Evolutionary conservation across 305 asterid species (phyloP).

Genomic region (Fraxinus xanthoxyloides): DNA sequence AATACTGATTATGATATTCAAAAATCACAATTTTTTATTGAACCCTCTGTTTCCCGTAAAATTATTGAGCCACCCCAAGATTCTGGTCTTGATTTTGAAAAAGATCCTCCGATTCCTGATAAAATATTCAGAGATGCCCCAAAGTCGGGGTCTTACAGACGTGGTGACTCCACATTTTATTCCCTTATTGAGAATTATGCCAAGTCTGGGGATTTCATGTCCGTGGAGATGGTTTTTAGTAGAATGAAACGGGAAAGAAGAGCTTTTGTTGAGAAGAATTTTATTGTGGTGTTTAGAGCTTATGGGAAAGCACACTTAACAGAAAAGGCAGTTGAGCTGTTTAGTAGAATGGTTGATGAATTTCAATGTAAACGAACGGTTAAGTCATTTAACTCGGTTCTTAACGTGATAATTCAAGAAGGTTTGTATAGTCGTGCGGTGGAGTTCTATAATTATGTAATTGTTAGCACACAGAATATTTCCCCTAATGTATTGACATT

Average conservation of each 20-base stretch:
- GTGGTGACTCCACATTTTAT: slow-evolving; percentile 87
- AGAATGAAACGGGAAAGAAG: slow-evolving; percentile 71
- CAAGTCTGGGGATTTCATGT: slow-evolving; percentile 51
- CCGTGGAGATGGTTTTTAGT: slow-evolving; percentile 63
- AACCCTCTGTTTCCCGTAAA: slow-evolving; percentile 7
- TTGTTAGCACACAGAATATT: slow-evolving; percentile 33
- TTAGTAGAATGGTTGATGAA: slow-evolving; percentile 68
- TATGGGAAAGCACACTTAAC: slow-evolving; percentile 66
- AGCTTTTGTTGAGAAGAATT: slow-evolving; percentile 64
- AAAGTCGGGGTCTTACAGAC: slow-evolving; percentile 62
- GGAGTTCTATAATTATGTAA: slow-evolving; percentile 57
- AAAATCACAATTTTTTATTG: slow-evolving; percentile 23
- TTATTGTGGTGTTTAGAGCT: slow-evolving; percentile 71
- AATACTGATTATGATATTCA: slow-evolving; percentile 26
- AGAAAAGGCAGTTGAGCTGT: slow-evolving; percentile 61
- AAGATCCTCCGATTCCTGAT: slow-evolving; percentile 49
- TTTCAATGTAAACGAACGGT: slow-evolving; percentile 73
- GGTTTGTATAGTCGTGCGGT: slow-evolving; percentile 56
- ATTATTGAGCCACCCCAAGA: slow-evolving; percentile 16
- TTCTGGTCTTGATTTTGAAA: slow-evolving; percentile 13
- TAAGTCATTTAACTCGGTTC: slow-evolving; percentile 82
- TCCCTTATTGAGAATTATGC: slow-evolving; percentile 73
- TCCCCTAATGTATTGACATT: slow-evolving; percentile 68
- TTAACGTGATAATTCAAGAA: slow-evolving; percentile 64
- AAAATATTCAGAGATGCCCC: slow-evolving; percentile 47